phyloP scores from a whole-genome alignment of 164 flowering plant genomes.

The Magnolia officinalis region DNA sequence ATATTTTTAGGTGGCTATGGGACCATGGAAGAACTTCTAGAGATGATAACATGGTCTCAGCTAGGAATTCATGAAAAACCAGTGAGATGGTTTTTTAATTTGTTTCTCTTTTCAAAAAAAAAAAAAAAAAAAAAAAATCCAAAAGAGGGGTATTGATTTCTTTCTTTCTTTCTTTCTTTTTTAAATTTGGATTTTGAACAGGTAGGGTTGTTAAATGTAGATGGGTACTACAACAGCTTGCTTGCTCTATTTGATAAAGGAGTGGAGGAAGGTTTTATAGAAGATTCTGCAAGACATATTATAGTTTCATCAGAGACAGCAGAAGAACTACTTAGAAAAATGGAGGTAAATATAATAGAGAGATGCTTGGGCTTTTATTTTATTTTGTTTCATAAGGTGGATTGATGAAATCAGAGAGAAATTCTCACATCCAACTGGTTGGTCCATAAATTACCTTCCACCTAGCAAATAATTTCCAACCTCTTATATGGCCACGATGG shows the following conservation, averaged over 20 bases:
- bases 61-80: slow-evolving; percentile 44
- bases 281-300: slow-evolving; percentile 32
- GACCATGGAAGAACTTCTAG: slow-evolving; percentile 45
- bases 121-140: too few relatives aligned
- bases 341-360: slow-evolving; percentile 34
- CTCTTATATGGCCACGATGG: too few relatives aligned
- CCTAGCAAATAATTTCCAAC: too few relatives aligned
- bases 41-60: slow-evolving; percentile 48
- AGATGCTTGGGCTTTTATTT: neutral
- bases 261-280: slow-evolving; percentile 58
- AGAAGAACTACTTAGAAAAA: slow-evolving; percentile 31
- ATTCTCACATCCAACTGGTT: neutral
- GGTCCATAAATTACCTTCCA: too few relatives aligned
- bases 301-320: slow-evolving; percentile 39
- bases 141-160: neutral
- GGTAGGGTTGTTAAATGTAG: slow-evolving; percentile 54
- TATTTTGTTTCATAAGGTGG: neutral
- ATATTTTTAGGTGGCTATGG: slow-evolving; percentile 42
- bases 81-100: slow-evolving; percentile 17
- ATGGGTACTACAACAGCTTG: slow-evolving; percentile 52
- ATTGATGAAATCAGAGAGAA: neutral
- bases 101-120: too few relatives aligned
- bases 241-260: slow-evolving; percentile 50
- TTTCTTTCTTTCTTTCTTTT: neutral
- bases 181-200: slow-evolving; percentile 6